Base-by-base conservation (phyloP, 441 rosid species). In the Gossypium trilobum region DNA sequence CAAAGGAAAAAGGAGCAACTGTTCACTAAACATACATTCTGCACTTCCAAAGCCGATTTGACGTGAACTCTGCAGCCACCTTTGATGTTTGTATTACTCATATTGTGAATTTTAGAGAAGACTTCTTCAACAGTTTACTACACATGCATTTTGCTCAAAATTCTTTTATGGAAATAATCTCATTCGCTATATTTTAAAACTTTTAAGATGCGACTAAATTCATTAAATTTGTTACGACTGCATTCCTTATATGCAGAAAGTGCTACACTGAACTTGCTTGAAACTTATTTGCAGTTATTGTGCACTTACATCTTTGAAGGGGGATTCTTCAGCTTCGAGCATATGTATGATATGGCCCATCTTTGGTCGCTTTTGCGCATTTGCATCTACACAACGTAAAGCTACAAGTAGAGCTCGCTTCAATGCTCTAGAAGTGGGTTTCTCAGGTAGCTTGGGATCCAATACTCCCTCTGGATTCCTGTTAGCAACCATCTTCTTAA, bases 241-340 rank as follows among this genome's bases (percentile, higher is more conserved):
- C 25, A 36, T 36, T 3, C 27, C 68, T 19, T 39, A 19, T 19
- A 10, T 20, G 31, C 25, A 19, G 69, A 64, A 42, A 64, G 69
- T 64, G 31, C 69, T 11, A 5, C 14, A 39, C n/a, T 42, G 31
- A 64, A 20, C 69, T 42, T 42, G 17, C 44, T 19, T 16, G 13
- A 8, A 36, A 9, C 4, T 44, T 20, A 57, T 16, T 48, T 16
- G 74, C 51, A 69, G 78, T 67, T 74, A 36, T 54, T 71, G 19
- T 62, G 72, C 46, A 68, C 82, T 22, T 75, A 84, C 90, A 72
- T 85, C 85, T 75, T 78, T 80, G 79, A 82, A 82, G 6, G 85
- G 85, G 61, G 84, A 75, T 54, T 86, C 90, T 56, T 86, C 89
- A 73, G 87, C 87, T 82, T 87, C 89, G n/a, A 88, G 88, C 91